Percentiles rank a stretch among this genome's conserved stretches.
Conservation (phyloP, 352 stramenopile genomes). For the Phytophthora megakarya region DNA sequence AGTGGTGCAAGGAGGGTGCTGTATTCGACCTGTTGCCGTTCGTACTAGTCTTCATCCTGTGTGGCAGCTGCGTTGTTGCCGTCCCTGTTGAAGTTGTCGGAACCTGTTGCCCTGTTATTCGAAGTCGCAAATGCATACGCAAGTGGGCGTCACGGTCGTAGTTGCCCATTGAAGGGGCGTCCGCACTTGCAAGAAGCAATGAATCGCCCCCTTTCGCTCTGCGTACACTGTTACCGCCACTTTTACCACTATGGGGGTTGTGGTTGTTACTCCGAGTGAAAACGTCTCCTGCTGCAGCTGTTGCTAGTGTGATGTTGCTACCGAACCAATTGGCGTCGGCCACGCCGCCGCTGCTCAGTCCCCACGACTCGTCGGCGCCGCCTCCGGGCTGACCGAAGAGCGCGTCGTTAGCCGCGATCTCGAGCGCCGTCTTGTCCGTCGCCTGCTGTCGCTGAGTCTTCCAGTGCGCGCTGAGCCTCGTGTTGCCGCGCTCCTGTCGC, state of each 20-base stretch:
- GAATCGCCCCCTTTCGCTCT: conserved; percentile 22
- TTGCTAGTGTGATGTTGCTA: conserved; percentile 2
- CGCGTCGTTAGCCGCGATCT: conserved; percentile 46
- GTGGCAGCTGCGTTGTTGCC: conserved; percentile 27
- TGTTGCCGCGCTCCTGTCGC: conserved; percentile 26
- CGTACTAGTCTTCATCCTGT: conserved; percentile 23
- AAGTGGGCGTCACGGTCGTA: conserved; percentile 61
- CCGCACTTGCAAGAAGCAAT: conserved; percentile 5
- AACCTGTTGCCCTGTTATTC: conserved; percentile 22
- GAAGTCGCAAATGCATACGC: conserved; percentile 50
- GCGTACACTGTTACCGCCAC: conserved; percentile 12
- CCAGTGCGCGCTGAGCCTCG: conserved; percentile 14
- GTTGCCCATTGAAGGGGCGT: conserved; percentile 49
- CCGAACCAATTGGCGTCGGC: conserved; percentile 24
- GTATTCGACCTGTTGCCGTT: conserved; percentile 11
- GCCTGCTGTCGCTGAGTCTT: conserved; percentile 11
- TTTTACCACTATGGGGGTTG: conserved; percentile 23
- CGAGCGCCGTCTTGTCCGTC: conserved; percentile 44
- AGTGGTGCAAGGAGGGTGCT: conserved; percentile 36
- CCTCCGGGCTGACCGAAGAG: conserved; percentile 42
- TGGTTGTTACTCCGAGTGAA: conserved; percentile 18
- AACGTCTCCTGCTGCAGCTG: conserved; percentile 14
- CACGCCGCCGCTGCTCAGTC: conserved; percentile 17
- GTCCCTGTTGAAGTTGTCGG: conserved; percentile 12
- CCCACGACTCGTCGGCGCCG: conserved; percentile 42